These are phyloP conservation scores for Microsporum canis DNA, from an alignment of 2,329 filamentous ascomycete genomes.

Conservation along the genomic window DNA sequence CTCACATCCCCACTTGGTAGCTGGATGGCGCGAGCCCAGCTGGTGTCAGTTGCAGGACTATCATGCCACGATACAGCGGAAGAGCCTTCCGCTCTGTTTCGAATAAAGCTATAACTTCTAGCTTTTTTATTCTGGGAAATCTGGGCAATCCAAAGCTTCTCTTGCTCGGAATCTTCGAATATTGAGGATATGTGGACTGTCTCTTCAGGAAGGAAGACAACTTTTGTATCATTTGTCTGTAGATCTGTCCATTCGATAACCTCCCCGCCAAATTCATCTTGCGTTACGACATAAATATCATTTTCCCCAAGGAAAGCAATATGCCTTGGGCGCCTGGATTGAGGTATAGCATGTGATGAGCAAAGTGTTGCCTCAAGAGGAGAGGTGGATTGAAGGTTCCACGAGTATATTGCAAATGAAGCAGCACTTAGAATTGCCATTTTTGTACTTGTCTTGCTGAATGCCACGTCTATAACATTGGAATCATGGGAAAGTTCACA, in stretches of 20 bases:
- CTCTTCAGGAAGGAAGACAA: constrained; percentile 24
- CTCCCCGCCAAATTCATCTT: constrained; percentile 22
- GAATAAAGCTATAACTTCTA: constrained; percentile 25
- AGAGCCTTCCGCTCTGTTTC: constrained; percentile 13
- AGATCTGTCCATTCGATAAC: constrained; percentile 25
- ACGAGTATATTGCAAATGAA: constrained; percentile 58
- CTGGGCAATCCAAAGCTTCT: constrained; percentile 30
- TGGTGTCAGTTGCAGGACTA: constrained; percentile 27
- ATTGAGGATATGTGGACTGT: constrained; percentile 28
- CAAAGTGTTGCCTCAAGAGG: constrained; percentile 28
- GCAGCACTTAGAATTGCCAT: constrained; percentile 62
- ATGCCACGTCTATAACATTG: constrained; percentile 61
- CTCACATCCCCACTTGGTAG: constrained; percentile 33
- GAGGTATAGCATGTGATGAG: constrained; percentile 28
- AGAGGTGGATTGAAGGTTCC: constrained; percentile 45
- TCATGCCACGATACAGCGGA: constrained; percentile 19
- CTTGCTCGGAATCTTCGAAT: constrained; percentile 24
- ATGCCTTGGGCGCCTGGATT: constrained; percentile 31
- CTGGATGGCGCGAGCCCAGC: constrained; percentile 28
- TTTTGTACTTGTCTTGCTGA: constrained; percentile 52
- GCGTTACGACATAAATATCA: constrained; percentile 34
- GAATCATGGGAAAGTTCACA: constrained; percentile 56
- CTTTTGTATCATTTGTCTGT: constrained; percentile 24
- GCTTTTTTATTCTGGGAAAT: constrained; percentile 17
- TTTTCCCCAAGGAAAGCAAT: constrained; percentile 37